These are phyloP conservation scores for Penicillium antarcticum DNA, from an alignment of 495 filamentous ascomycete species.

Conservation along the genomic window DNA sequence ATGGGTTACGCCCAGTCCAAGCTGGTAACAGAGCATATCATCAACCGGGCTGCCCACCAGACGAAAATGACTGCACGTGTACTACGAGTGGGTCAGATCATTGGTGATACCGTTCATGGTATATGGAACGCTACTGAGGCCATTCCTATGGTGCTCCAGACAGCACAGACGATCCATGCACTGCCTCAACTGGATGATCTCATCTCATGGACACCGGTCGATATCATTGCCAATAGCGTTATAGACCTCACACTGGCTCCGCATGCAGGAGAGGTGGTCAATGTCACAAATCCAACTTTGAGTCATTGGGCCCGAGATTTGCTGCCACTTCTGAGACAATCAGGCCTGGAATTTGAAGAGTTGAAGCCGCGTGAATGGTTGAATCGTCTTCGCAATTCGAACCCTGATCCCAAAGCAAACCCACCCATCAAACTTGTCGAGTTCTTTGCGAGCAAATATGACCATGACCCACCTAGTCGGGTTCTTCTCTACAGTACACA, in stretches of 20 bases:
- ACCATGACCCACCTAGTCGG: slow-evolving; percentile 24
- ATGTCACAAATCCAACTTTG: slow-evolving; percentile 45
- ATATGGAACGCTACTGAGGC: slow-evolving; percentile 64
- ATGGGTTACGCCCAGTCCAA: slow-evolving; percentile 63
- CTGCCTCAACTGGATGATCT: slow-evolving; percentile 52
- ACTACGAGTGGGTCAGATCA: slow-evolving; percentile 58
- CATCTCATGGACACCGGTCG: slow-evolving; percentile 58
- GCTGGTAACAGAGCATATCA: slow-evolving; percentile 58
- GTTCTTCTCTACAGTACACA: slow-evolving; percentile 25
- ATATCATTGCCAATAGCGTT: slow-evolving; percentile 47
- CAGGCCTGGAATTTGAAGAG: slow-evolving; percentile 43
- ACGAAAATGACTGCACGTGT: slow-evolving; percentile 32
- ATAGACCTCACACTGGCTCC: slow-evolving; percentile 24
- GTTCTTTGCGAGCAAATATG: slow-evolving; percentile 45
- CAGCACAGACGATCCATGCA: slow-evolving; percentile 39
- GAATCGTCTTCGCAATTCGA: slow-evolving; percentile 29
- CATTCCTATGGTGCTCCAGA: slow-evolving; percentile 58
- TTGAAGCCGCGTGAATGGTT: slow-evolving; percentile 46
- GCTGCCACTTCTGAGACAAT: slow-evolving; percentile 41
- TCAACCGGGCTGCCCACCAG: slow-evolving; percentile 30
- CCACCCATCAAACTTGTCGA: slow-evolving; percentile 47
- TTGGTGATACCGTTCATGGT: slow-evolving; percentile 49
- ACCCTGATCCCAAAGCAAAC: slow-evolving; percentile 35
- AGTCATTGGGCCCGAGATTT: slow-evolving; percentile 50
- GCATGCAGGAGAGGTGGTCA: slow-evolving; percentile 15